Conservation (phyloP, 192 early-diverging fungal species). For the Entomortierella beljakovae region DNA sequence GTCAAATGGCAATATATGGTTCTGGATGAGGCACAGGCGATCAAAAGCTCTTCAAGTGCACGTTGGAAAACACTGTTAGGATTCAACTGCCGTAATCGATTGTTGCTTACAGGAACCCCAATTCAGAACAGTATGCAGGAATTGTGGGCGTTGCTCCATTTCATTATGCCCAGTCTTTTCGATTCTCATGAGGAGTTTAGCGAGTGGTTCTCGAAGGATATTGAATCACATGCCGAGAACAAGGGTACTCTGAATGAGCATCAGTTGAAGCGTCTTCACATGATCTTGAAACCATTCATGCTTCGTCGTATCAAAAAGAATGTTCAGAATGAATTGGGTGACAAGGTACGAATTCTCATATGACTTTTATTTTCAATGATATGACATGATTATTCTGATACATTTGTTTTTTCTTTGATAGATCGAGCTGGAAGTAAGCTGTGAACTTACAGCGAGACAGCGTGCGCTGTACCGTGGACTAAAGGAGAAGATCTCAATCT, state of each 20-base stretch:
- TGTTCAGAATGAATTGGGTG: conserved; percentile 90
- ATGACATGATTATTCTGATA: neutral
- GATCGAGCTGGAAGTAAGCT: conserved; percentile 86
- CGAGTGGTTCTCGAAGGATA: conserved; percentile 95
- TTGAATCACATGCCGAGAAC: conserved; percentile 91
- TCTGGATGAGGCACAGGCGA: conserved; percentile 94
- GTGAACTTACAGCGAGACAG: conserved; percentile 82
- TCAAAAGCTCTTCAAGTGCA: conserved; percentile 89
- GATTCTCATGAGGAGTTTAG: conserved; percentile 94
- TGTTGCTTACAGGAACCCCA: conserved; percentile 91
- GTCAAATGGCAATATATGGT: conserved; percentile 98
- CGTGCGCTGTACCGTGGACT: conserved; percentile 78
- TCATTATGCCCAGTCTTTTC: conserved; percentile 95
- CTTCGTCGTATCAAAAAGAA: conserved; percentile 90
- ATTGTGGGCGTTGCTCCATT: conserved; percentile 93
- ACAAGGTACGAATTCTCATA: conserved; percentile 67
- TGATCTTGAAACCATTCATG: conserved; percentile 97
- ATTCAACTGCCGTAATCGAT: conserved; percentile 87
- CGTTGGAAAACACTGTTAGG: conserved; percentile 89
- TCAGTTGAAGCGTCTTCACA: conserved; percentile 86
- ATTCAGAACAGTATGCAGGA: conserved; percentile 97
- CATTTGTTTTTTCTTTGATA: conserved; percentile 1
- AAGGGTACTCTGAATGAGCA: conserved; percentile 83
- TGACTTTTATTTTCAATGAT: neutral
- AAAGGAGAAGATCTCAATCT: conserved; percentile 81